Evolutionary conservation across 495 filamentous ascomycete genomes (phyloP).

Genomic region (Talaromyces stipitatus): DNA sequence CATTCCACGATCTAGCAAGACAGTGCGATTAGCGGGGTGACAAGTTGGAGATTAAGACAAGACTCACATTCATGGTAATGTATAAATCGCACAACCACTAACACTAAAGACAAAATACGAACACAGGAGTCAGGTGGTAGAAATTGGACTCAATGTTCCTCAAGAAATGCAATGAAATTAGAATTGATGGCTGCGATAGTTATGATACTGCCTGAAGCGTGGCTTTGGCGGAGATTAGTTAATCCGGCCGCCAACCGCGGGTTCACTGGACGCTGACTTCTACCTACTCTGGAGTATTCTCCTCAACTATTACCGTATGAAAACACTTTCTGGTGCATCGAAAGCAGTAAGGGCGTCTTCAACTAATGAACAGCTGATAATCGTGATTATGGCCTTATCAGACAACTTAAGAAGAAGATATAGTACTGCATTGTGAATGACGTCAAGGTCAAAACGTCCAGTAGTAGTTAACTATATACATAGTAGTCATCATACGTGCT

Average conservation of each 20-base stretch:
- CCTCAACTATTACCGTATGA: no score
- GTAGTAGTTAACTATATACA: no score
- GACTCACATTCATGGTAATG: constrained; percentile 53
- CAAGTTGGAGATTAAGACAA: background rate
- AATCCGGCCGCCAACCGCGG: background rate
- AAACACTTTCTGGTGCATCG: no score
- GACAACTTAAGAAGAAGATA: no score
- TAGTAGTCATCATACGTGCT: no score
- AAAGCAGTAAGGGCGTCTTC: no score
- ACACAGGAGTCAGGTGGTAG: background rate
- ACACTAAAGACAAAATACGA: background rate
- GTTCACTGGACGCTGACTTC: background rate
- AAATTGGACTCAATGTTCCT: background rate
- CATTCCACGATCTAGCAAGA: constrained; percentile 77
- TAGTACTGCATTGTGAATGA: no score
- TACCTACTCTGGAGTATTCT: no score
- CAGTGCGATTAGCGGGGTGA: constrained; percentile 11
- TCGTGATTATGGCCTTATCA: no score
- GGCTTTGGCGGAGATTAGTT: background rate
- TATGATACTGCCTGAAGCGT: background rate
- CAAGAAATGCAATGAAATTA: background rate
- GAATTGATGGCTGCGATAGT: no score
- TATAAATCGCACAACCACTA: background rate
- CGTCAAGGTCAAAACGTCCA: no score
- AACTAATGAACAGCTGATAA: no score